Percentiles rank a stretch among this genome's conserved stretches.
Conservation (phyloP, 2,329 filamentous ascomycete genomes). For the Ciborinia camelliae region DNA sequence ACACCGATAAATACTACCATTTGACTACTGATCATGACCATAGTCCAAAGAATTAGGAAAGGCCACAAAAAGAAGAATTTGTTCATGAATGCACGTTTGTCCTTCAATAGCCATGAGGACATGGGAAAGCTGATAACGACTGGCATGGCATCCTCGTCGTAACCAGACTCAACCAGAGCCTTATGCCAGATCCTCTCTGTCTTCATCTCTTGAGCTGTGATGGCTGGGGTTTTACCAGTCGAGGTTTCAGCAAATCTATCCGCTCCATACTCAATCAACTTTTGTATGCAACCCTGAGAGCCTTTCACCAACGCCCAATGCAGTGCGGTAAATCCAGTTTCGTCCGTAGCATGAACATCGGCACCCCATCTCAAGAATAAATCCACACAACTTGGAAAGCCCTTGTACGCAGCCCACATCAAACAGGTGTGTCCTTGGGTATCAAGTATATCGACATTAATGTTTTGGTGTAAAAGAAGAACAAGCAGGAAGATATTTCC, state of each 20-base stretch:
- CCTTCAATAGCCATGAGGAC: conserved; percentile 69
- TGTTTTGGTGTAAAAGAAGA: conserved; percentile 88
- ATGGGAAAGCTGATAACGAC: conserved; percentile 68
- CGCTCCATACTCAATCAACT: conserved; percentile 90
- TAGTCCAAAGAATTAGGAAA: conserved; percentile 68
- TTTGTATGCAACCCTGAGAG: conserved; percentile 82
- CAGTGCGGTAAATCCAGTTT: conserved; percentile 88
- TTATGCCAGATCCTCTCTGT: conserved; percentile 77
- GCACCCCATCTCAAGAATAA: conserved; percentile 92
- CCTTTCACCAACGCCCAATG: conserved; percentile 98
- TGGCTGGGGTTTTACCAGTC: conserved; percentile 84
- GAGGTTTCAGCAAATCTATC: conserved; percentile 88
- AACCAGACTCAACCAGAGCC: conserved; percentile 80
- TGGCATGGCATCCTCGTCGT: conserved; percentile 71
- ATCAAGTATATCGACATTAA: conserved; percentile 88
- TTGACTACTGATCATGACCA: conserved; percentile 68
- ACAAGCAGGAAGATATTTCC: conserved; percentile 89
- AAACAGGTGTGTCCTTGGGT: conserved; percentile 87
- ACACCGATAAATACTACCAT: conserved; percentile 72
- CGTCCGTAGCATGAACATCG: conserved; percentile 84
- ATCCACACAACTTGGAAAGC: conserved; percentile 87
- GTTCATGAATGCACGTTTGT: conserved; percentile 72
- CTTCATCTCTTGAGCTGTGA: conserved; percentile 87
- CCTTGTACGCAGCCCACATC: conserved; percentile 99
- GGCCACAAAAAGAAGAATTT: conserved; percentile 91